Base-by-base conservation (phyloP, 1,284 basidiomycete species). In the Naganishia sp. region DNA sequence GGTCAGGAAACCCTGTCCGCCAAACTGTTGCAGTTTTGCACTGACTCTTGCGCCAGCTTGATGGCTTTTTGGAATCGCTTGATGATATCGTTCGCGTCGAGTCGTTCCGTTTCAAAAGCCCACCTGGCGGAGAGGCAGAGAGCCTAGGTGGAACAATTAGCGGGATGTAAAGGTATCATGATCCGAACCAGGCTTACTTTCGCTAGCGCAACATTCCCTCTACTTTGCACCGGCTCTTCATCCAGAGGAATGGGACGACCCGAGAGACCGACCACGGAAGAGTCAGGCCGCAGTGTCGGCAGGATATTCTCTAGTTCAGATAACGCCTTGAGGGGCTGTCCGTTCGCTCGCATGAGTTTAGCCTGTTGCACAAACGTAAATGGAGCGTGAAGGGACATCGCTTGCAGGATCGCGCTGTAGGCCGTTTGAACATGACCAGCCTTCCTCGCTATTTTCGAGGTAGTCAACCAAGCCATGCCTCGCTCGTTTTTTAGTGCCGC, bases 371-470 rank as follows among this genome's bases (percentile, higher is more conserved):
- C 85, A 80, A 96, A 98, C 3, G 90, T 87, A 73, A 90, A 93
- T 0, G 86, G 85, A 0, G 88, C 85, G 41, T 87, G 84, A 70
- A 84, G 85, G 74, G 93, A 88, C 65, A 87, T 85, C 0, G 94
- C 92, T 79, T 99, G 96, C 0, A 99, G 84, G 63, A 92, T 87
- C 1, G 96, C 94, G 73, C 91, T 97, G 76, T 99, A 99, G 2
- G 96, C 94, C 0, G 95, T 97, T 81, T 99, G 96, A 82, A 87
- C 88, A 77, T 99, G 95, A 0, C 91, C 90, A 0, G 94, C 91
- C 75, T 96, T 97, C 57, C 96, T 84, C 15, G 96, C 95, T 67
- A 94, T 94, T 76, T 96, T 98, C 18, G 94, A 90, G 65, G 91
- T 97, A 21, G 87, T 84, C 17, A 99, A 85, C 96, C 96, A 99